phyloP scores from a whole-genome alignment of 257 asterid genomes.

The Nemophila menziesii region DNA sequence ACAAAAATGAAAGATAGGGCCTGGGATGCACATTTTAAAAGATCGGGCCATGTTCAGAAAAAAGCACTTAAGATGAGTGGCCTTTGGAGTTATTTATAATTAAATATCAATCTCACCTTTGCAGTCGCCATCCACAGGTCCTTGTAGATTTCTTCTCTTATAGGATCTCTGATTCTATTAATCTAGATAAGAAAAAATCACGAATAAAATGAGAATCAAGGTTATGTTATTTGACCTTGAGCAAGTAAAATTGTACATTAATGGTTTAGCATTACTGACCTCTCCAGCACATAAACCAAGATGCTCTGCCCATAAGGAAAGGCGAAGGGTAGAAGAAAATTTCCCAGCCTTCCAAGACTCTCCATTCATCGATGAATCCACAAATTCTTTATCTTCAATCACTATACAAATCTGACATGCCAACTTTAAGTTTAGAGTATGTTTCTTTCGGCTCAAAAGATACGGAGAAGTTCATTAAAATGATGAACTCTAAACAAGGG shows the following conservation, averaged over 20 bases:
- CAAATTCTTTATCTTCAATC: slow-evolving; percentile 71
- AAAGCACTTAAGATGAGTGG: no score
- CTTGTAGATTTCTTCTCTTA: slow-evolving; percentile 54
- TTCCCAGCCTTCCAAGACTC: slow-evolving; percentile 84
- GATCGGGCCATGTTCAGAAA: no score
- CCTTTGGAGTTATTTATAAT: no score
- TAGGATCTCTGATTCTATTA: slow-evolving; percentile 55
- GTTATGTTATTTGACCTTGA: slow-evolving; percentile 2
- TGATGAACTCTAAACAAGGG: background rate
- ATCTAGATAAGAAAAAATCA: slow-evolving; percentile 30
- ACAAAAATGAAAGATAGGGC: no score
- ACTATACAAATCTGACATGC: slow-evolving; percentile 56
- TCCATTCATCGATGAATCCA: slow-evolving; percentile 69
- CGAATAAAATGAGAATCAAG: background rate
- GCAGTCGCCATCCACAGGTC: slow-evolving; percentile 68
- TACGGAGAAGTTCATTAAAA: background rate
- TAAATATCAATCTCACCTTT: slow-evolving; percentile 30
- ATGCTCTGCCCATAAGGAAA: slow-evolving; percentile 89
- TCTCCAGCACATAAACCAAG: slow-evolving; percentile 54
- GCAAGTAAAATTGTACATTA: background rate
- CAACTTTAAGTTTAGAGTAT: slow-evolving; percentile 5
- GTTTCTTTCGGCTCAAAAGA: background rate
- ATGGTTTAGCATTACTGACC: slow-evolving; percentile 29
- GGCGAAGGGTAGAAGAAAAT: slow-evolving; percentile 59
- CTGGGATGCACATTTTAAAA: no score